phyloP scores from a whole-genome alignment of 1,284 basidiomycete species.

The Ceratobasidium sp. region DNA sequence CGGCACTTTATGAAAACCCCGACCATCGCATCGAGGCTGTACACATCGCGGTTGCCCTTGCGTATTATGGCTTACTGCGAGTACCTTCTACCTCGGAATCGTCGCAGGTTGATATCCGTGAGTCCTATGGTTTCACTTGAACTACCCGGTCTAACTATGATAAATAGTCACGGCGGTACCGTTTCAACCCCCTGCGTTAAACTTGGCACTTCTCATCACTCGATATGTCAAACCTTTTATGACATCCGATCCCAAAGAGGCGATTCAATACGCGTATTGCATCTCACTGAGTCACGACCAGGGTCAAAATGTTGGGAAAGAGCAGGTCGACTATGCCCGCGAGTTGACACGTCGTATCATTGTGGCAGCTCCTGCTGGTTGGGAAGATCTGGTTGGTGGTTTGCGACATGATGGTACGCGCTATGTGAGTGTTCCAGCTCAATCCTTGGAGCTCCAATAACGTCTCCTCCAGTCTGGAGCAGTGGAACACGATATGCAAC shows the following conservation, averaged over 20 bases:
- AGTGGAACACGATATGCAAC: slow-evolving; percentile 83
- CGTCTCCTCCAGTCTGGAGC: slow-evolving; percentile 74
- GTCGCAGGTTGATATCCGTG: slow-evolving; percentile 85
- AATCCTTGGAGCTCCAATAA: slow-evolving; percentile 24
- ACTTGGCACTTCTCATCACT: slow-evolving; percentile 89
- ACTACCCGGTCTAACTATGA: slow-evolving; percentile 38
- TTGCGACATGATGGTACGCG: slow-evolving; percentile 89
- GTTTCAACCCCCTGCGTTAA: slow-evolving; percentile 74
- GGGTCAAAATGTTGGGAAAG: slow-evolving; percentile 74
- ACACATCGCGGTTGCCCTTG: slow-evolving; percentile 91
- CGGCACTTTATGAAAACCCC: slow-evolving; percentile 88
- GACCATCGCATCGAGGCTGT: slow-evolving; percentile 95
- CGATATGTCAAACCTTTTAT: slow-evolving; percentile 94
- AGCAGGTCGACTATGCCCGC: slow-evolving; percentile 88
- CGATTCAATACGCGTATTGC: slow-evolving; percentile 95
- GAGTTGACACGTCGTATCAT: slow-evolving; percentile 91
- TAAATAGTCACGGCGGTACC: slow-evolving; percentile 73
- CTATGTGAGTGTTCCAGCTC: slow-evolving; percentile 70
- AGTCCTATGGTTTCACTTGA: slow-evolving; percentile 55
- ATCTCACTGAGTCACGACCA: slow-evolving; percentile 87
- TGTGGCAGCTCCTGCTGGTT: slow-evolving; percentile 85
- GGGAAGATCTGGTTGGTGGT: slow-evolving; percentile 92
- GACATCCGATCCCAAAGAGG: slow-evolving; percentile 91
- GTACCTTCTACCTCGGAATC: slow-evolving; percentile 83
- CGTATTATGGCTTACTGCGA: slow-evolving; percentile 93